Conservation (phyloP, 331 rosid genomes). For the Quercus phellos region DNA sequence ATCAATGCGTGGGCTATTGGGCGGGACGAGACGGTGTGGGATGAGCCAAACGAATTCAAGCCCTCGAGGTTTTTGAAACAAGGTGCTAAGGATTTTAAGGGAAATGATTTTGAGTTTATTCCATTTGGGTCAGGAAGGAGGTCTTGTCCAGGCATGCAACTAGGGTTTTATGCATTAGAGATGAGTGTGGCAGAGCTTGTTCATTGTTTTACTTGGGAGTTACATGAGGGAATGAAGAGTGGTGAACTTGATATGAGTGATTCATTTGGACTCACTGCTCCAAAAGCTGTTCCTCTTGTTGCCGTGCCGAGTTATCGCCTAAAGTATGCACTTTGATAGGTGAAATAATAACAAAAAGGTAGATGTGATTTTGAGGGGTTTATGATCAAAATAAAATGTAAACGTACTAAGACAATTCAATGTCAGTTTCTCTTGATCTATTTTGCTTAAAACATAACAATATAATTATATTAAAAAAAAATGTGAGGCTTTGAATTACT, state of each 20-base stretch:
- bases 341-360: too few relatives aligned
- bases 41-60: slow-evolving; percentile 36
- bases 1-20: slow-evolving; percentile 55
- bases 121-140: slow-evolving; percentile 61
- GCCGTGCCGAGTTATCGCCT: slow-evolving; percentile 37
- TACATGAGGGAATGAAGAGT: slow-evolving; percentile 41
- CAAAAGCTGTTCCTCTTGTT: slow-evolving; percentile 45
- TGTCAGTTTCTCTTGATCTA: too few relatives aligned
- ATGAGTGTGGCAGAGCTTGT: slow-evolving; percentile 43
- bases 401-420: too few relatives aligned
- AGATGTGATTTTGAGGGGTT: too few relatives aligned
- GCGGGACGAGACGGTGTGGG: slow-evolving; percentile 35
- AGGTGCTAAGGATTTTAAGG: slow-evolving; percentile 41
- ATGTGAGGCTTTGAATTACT: too few relatives aligned
- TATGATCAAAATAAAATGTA: too few relatives aligned
- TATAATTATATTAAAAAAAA: too few relatives aligned
- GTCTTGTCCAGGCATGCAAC: slow-evolving; percentile 54
- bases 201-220: slow-evolving; percentile 50
- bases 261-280: slow-evolving; percentile 57
- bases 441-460: too few relatives aligned
- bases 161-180: slow-evolving; percentile 50
- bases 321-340: too few relatives aligned
- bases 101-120: slow-evolving; percentile 45
- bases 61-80: slow-evolving; percentile 41
- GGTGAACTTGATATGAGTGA: slow-evolving; percentile 52